phyloP scores from a whole-genome alignment of 768 basidiomycete species.

The Nidula microcarpa region DNA sequence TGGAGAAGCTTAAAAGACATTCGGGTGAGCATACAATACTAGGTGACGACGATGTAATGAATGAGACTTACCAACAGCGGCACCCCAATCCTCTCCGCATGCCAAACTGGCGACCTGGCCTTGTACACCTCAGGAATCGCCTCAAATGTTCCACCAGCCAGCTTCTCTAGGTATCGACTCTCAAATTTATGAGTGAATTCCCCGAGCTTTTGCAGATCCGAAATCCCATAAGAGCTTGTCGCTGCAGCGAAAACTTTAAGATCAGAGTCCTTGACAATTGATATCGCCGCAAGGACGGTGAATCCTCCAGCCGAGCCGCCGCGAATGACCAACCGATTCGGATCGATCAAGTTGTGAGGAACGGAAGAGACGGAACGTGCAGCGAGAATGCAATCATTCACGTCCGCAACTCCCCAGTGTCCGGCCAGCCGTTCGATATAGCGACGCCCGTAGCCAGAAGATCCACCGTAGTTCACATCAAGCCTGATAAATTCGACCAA shows the following conservation, averaged over 20 bases:
- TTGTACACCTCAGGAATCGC: conserved; percentile 56
- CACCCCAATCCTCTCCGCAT: conserved; percentile 57
- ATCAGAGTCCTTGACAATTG: conserved; percentile 33
- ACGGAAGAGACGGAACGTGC: conserved; percentile 41
- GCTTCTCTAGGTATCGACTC: conserved; percentile 50
- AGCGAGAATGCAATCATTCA: conserved; percentile 62
- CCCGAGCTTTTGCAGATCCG: conserved; percentile 53
- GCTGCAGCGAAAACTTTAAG: conserved; percentile 57
- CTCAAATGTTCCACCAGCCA: conserved; percentile 57
- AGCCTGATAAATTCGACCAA: conserved; percentile 35
- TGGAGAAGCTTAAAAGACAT: conserved; percentile 54
- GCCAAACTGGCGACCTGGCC: conserved; percentile 59
- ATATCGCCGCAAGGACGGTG: conserved; percentile 52
- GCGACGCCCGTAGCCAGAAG: conserved; percentile 66
- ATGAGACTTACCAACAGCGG: conserved; percentile 55
- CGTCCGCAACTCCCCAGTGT: conserved; percentile 75
- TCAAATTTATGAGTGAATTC: conserved; percentile 75
- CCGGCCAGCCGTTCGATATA: conserved; percentile 61
- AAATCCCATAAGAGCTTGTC: conserved; percentile 65
- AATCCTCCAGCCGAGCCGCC: conserved; percentile 76
- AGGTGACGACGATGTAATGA: neutral
- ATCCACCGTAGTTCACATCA: conserved; percentile 78
- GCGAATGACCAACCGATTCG: conserved; percentile 60
- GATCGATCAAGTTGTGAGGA: conserved; percentile 56
- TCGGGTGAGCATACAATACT: neutral